Evolutionary conservation across 164 flowering plant genomes (phyloP), one percentile per base, ranked within the genome.

Genomic region (Brasenia schreberi): DNA sequence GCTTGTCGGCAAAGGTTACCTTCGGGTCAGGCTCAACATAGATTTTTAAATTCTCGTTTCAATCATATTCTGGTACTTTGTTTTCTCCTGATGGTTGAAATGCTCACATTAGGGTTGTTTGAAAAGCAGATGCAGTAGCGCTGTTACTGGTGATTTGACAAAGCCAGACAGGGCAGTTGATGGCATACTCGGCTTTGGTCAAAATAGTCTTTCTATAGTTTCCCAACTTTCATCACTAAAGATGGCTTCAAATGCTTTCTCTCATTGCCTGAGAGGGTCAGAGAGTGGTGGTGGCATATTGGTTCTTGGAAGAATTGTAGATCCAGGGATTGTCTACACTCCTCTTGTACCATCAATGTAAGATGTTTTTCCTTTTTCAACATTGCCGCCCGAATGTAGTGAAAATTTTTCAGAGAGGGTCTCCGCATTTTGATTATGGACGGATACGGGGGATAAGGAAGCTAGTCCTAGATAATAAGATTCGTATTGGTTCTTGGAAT

Each of bases 171-270:
- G 97, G 79, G 99, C 99, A 62, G 89, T 91, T 70, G 96, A 89
- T 81, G 99, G 99, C 67, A 94, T 94, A 17, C 80, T 95, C 70
- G 99, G 99, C 27, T 90, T 95, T 70, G 99, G 99, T 16, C 97
- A 88, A 76, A 83, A 80, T 72, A 74, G 70, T 5, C 72, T 95
- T 75, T 95, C 99, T 23, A 78, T 95, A 27, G 76, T 95, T 72
- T 85, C 97, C 7, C 99, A 95, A 65, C 80, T 95, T 39, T 70
- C 96, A 70, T 81, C 96, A 18, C 87, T 77, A 67, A 96, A 96
- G 64, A 43, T 86, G 17, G 70, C 92, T 11, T 97, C 99, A 0
- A 80, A 75, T 68, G 87, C 77, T 3, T 95, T 95, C 73, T 95
- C 99, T 18, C 99, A 95, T 77, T 95, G 99, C 77, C 78, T 92